These are phyloP conservation scores for Solanum stenotomum DNA, from an alignment of 257 asterid species.

Conservation along the genomic window DNA sequence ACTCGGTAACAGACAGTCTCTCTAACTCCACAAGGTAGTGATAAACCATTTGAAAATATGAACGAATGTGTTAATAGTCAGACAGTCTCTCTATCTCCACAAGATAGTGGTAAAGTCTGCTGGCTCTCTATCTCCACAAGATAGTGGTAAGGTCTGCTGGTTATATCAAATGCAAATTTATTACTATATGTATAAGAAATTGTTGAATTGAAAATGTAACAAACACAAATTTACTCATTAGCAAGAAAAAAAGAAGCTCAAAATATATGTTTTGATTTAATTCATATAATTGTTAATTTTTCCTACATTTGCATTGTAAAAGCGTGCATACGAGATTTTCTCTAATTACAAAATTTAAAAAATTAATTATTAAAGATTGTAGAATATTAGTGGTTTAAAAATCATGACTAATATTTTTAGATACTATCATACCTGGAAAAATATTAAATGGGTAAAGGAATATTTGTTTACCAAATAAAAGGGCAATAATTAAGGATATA, in stretches of 20 bases:
- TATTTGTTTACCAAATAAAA: too few species aligned
- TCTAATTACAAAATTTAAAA: neutral
- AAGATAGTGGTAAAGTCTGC: too few species aligned
- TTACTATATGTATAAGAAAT: neutral
- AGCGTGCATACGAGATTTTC: neutral
- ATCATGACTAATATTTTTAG: neutral
- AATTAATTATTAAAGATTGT: neutral
- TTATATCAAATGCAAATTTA: too few species aligned
- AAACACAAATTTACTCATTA: neutral
- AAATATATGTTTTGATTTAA: neutral
- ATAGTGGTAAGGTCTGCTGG: too few species aligned
- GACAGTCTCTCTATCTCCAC: too few species aligned
- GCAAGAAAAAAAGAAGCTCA: neutral
- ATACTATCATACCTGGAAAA: neutral
- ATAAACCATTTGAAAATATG: too few species aligned
- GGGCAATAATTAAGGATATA: too few species aligned
- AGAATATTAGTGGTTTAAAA: neutral
- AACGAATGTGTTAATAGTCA: too few species aligned
- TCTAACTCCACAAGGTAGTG: too few species aligned
- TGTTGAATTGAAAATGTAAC: neutral
- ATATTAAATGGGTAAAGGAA: too few species aligned
- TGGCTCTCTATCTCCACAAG: too few species aligned
- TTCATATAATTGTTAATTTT: neutral
- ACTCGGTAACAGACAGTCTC: too few species aligned
- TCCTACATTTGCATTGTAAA: neutral